A percentile compares a stretch with the other conserved stretches of the same genome.
Evolutionary conservation across 192 early-diverging fungal species (phyloP).

Genomic region (Lunasporangiospora selenospora): DNA sequence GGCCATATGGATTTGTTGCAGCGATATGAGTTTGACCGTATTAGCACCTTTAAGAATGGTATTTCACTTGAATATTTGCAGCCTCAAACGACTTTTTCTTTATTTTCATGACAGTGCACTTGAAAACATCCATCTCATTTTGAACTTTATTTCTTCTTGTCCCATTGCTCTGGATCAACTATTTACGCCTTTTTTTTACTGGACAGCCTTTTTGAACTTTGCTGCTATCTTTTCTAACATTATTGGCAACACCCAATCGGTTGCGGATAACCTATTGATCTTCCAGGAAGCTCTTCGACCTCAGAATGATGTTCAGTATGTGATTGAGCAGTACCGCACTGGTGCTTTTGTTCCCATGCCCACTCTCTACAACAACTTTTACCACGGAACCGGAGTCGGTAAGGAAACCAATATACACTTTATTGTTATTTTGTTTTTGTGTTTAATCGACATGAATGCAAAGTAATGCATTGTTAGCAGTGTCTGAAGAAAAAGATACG

Average conservation of each 20-base stretch:
- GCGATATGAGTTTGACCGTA: conserved; percentile 53
- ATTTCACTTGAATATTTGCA: not conserved
- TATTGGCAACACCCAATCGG: conserved; percentile 57
- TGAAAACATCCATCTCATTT: not conserved
- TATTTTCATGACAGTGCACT: not conserved
- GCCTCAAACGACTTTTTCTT: not conserved
- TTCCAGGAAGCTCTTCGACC: conserved; percentile 78
- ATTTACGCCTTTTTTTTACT: not conserved
- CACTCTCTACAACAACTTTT: conserved; percentile 73
- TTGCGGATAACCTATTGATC: conserved; percentile 62
- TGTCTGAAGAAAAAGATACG: not conserved
- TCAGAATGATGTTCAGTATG: conserved; percentile 78
- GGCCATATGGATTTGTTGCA: conserved; percentile 60
- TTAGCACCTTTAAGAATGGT: conserved; percentile 59
- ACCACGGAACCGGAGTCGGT: conserved; percentile 70
- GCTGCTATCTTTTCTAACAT: conserved; percentile 55
- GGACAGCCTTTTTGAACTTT: conserved; percentile 54
- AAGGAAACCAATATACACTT: not conserved
- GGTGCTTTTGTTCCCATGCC: conserved; percentile 74
- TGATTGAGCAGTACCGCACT: conserved; percentile 76
- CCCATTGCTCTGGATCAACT: too few relatives aligned
- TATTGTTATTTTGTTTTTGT: not conserved
- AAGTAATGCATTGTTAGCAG: not conserved
- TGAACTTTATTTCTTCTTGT: not conserved
- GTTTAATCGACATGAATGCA: not conserved